Evolutionary conservation across 495 filamentous ascomycete species (phyloP), one percentile per base, ranked within the genome.

Genomic region (Hypoxylon rickii): DNA sequence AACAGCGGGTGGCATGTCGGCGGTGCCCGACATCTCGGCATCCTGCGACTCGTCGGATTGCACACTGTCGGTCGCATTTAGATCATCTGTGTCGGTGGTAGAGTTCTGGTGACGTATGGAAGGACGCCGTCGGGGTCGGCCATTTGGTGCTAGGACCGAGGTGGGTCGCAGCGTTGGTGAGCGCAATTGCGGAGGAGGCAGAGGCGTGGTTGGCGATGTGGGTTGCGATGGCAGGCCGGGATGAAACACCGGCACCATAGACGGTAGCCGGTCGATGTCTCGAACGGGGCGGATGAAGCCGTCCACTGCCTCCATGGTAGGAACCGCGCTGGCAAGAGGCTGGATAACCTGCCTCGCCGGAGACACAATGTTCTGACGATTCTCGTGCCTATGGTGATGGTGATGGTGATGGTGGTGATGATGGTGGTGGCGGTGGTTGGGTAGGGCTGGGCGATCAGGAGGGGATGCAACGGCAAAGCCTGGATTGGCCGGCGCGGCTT

Each of bases 171-270:
- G 73, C 7, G 75, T 76, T 2, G 78, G 77, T 6, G 79, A 80
- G 36, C 76, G 73, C 39, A 77, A 66, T 39, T 80, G 78, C 1
- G 76, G 71, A 0, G 84, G 86, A 32, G 89, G 88, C 44, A 88
- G 81, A 7, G 93, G 94, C 1, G 94, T 98, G 8, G 92, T 96
- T 0, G 94, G 94, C 7, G 93, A 96, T 46, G 90, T 89, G 1
- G 94, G 94, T 64, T 96, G 94, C 6, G 94, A 96, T 18, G 85
- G 81, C 44, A 91, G 75, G 16, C 86, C 86, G 1, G 83, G 78
- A 40, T 89, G 84, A 40, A 89, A 72, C 6, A 86, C 82, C 1
- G 90, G 86, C 22, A 90, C 72, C 84, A 95, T 94, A 49, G 89
- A 93, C 10, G 88, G 88, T 13, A 97, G 79, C 42, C 93, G 85